Evolutionary conservation across 768 basidiomycete genomes (phyloP).

Genomic region (Serendipita sp.): DNA sequence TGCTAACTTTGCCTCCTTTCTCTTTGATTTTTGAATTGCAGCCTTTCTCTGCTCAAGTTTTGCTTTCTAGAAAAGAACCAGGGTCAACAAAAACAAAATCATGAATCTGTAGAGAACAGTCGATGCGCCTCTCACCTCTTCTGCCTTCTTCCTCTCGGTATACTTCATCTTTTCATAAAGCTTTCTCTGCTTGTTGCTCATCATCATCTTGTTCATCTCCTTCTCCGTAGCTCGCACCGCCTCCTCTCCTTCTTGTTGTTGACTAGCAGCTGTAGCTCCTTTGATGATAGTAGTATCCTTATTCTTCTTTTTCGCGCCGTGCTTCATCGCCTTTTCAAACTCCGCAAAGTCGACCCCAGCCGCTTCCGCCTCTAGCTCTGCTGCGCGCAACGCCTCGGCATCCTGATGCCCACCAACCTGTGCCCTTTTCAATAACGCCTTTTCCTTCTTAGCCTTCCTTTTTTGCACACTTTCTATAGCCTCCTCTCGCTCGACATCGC

Average conservation of each 20-base stretch:
- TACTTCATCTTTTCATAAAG: conserved; percentile 89
- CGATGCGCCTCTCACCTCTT: conserved; percentile 45
- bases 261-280: too few species aligned
- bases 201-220: conserved; percentile 95
- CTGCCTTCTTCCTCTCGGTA: conserved; percentile 55
- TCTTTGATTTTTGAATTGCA: not conserved
- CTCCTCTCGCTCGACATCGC: conserved; percentile 15
- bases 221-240: conserved; percentile 29
- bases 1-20: conserved; percentile 1
- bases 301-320: conserved; percentile 23
- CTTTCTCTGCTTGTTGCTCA: conserved; percentile 90
- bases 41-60: conserved; percentile 5
- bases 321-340: conserved; percentile 63
- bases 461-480: too few species aligned
- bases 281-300: too few species aligned
- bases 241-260: too few species aligned
- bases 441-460: conserved; percentile 19
- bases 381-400: conserved; percentile 53
- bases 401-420: conserved; percentile 18
- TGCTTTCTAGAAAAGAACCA: not conserved
- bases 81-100: too few species aligned
- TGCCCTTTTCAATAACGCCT: conserved; percentile 12
- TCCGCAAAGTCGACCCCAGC: conserved; percentile 64
- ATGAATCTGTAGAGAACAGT: not conserved
- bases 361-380: conserved; percentile 84